phyloP scores from a whole-genome alignment of 2,329 filamentous ascomycete genomes.

The Pseudofabraea citricarpa region DNA sequence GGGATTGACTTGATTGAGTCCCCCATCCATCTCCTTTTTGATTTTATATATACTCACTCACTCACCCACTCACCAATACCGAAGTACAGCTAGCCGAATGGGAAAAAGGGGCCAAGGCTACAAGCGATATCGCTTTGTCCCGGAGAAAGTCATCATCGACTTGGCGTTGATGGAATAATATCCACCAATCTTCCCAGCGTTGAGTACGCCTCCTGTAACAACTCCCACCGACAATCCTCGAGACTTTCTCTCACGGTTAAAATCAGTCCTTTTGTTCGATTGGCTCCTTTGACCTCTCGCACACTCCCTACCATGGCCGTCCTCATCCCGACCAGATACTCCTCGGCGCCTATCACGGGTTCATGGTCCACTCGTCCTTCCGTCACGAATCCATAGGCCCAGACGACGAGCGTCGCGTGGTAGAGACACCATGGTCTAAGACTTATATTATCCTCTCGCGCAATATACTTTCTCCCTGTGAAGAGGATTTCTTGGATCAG shows the following conservation, averaged over 20 bases:
- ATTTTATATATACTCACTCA: too few species aligned
- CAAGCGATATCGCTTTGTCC: neutral
- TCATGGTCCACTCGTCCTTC: neutral
- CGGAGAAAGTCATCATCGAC: too few species aligned
- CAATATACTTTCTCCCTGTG: neutral
- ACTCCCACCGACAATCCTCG: neutral
- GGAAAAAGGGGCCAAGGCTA: neutral
- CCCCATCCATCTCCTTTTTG: too few species aligned
- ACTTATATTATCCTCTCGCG: neutral
- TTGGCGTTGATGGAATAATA: too few species aligned
- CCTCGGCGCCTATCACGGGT: neutral
- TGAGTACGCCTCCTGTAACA: neutral
- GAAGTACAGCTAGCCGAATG: neutral
- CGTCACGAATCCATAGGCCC: neutral
- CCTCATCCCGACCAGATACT: neutral
- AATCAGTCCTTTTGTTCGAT: neutral
- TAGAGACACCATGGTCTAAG: neutral
- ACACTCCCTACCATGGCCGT: neutral
- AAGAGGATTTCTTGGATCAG: neutral
- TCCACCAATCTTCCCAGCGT: neutral
- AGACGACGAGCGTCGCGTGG: neutral
- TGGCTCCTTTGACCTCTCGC: neutral
- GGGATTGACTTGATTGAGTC: too few species aligned
- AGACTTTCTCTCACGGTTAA: neutral
- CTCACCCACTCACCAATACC: too few species aligned